Conservation (phyloP, 2,329 filamentous ascomycete genomes). For the Elsinoe batatas region DNA sequence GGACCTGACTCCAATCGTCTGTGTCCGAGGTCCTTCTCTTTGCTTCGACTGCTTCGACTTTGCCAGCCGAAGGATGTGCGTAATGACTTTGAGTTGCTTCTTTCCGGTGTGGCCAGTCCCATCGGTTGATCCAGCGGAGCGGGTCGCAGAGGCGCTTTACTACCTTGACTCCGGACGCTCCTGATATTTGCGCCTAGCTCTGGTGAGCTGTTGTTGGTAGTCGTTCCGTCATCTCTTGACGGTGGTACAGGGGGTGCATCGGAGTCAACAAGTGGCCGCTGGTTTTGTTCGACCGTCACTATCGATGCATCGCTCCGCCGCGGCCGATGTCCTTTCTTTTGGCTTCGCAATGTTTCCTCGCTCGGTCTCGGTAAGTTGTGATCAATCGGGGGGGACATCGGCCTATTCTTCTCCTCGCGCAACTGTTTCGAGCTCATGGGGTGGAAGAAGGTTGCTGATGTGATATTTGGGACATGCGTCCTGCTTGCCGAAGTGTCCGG, state of each 20-base stretch:
- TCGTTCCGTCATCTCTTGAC: slow-evolving; percentile 61
- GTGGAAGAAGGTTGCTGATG: slow-evolving; percentile 84
- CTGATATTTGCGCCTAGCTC: not conserved
- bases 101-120: slow-evolving; percentile 36
- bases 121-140: slow-evolving; percentile 3
- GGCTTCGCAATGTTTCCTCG: slow-evolving; percentile 22
- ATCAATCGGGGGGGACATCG: slow-evolving; percentile 23
- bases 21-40: slow-evolving; percentile 40
- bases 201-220: slow-evolving; percentile 40
- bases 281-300: slow-evolving; percentile 30
- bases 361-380: slow-evolving; percentile 19
- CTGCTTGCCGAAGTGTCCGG: slow-evolving; percentile 61
- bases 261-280: slow-evolving; percentile 32
- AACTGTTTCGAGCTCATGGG: slow-evolving; percentile 95
- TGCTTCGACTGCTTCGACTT: slow-evolving; percentile 14
- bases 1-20: slow-evolving; percentile 76
- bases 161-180: slow-evolving; percentile 56
- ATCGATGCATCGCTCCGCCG: slow-evolving; percentile 52
- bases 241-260: slow-evolving; percentile 45
- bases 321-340: slow-evolving; percentile 35
- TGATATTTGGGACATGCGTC: slow-evolving; percentile 81
- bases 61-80: slow-evolving; percentile 15
- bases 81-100: slow-evolving; percentile 45
- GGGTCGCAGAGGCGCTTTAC: slow-evolving; percentile 58
- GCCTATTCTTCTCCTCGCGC: slow-evolving; percentile 17